Evolutionary conservation across 345 rosid genomes (phyloP), one percentile per base, ranked within the genome.

Genomic region (Angophora floribunda): DNA sequence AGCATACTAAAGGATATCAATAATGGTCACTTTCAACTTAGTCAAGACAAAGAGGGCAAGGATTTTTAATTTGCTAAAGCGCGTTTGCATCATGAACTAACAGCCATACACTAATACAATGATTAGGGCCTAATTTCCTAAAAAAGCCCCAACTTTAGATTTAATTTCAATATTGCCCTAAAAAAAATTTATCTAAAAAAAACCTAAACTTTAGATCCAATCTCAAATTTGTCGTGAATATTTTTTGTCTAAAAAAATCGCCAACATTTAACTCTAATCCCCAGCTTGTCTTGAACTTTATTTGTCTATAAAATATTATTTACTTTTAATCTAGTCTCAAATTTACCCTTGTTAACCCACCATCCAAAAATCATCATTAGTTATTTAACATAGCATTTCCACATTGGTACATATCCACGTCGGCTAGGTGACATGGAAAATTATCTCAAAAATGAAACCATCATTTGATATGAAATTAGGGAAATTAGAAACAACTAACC

Each of bases 181-280:
- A 61, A 59, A 5, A 0, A 10, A 11, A 26, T 59, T 59, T 59
- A 6, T 26, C 30, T 26, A 59, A 26, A 59, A 50, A 59, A 11
- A 1, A 13, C 15, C 3, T 26, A 1, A 61, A 61, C 0, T 61
- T 61, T 61, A 61, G 0, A 1, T 61, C 67, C 0, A 5, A 0
- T 59, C 67, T 28, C 67, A 59, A 59, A 26, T 59, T 5, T 61
- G 16, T 12, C 30, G 1, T 6, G 2, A 61, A 28, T 12, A 5
- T 2, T 11, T 61, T 12, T 61, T 61, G 67, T 61, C 67, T n/a
- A 61, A 61, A 28, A 1, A 28, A 5, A 61, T 61, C 6, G 16
- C 67, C 26, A 1, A 61, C 67, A 61, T 61, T 61, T 26, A 61
- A 61, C 67, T 61, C 67, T 26, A 28, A 61, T 61, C 0, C 6